These are phyloP conservation scores for Fusarium sp. DNA, from an alignment of 2,329 filamentous ascomycete species.

Conservation along the genomic window DNA sequence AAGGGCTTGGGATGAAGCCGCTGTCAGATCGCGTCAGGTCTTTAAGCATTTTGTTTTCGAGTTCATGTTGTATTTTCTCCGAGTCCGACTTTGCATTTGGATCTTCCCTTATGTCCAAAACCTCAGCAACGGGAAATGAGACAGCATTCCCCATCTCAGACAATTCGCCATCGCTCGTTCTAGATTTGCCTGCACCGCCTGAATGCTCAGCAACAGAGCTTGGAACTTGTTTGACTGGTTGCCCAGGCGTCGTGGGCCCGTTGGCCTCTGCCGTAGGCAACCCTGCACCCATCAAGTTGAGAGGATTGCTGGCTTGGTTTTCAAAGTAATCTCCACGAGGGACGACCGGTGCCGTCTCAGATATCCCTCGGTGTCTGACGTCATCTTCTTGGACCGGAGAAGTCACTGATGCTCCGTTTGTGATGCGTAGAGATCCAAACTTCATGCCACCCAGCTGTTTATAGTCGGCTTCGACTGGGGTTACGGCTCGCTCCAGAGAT, in stretches of 20 bases:
- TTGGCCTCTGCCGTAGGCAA: conserved; percentile 4
- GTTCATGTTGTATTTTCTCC: conserved; percentile 30
- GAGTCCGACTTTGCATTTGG: conserved; percentile 55
- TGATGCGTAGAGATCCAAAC: conserved; percentile 70
- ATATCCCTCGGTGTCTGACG: conserved; percentile 14
- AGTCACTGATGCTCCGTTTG: conserved; percentile 66
- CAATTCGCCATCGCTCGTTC: conserved; percentile 31
- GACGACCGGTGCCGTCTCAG: conserved; percentile 10
- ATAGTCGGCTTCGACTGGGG: conserved; percentile 66
- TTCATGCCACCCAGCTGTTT: conserved; percentile 70
- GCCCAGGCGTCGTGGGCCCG: conserved; percentile 6
- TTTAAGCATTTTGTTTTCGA: conserved; percentile 40
- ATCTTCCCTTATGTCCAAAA: conserved; percentile 57
- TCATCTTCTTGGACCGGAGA: conserved; percentile 52
- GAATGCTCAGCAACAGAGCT: conserved; percentile 18
- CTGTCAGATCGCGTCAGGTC: conserved; percentile 56
- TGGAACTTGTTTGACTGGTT: conserved; percentile 7
- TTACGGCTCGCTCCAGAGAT: conserved; percentile 45
- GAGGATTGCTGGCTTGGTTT: conserved; percentile 12
- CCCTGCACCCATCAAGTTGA: conserved; percentile 4
- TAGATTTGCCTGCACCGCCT: conserved; percentile 21
- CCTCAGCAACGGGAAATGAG: conserved; percentile 53
- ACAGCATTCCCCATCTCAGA: conserved; percentile 36
- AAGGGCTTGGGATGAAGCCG: conserved; percentile 60
- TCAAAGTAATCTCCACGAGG: conserved; percentile 24